Conservation (phyloP, 306 rosid species). For the Gastrolobium bilobum region DNA sequence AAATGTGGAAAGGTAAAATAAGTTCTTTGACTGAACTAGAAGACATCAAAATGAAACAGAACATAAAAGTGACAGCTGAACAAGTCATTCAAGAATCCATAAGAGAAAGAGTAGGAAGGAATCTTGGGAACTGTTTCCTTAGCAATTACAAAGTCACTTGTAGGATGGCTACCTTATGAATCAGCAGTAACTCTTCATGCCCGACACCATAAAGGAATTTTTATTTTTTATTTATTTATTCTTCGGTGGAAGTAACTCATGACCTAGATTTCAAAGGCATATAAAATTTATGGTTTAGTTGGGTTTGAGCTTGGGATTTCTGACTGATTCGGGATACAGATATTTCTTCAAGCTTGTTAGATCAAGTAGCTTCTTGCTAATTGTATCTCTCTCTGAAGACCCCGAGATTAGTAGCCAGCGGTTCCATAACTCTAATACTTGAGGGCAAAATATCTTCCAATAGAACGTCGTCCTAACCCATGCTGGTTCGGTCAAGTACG, state of each 20-base stretch:
- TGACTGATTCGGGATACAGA: conserved; percentile 54
- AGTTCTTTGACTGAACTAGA: too few relatives aligned
- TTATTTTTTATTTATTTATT: not conserved
- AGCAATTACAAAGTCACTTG: not conserved
- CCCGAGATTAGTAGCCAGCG: conserved; percentile 46
- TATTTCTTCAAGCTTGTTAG: conserved; percentile 51
- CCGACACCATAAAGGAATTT: not conserved
- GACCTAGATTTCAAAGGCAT: conserved; percentile 4
- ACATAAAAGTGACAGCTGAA: not conserved
- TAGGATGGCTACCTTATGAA: not conserved
- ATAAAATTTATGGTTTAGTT: conserved; percentile 10
- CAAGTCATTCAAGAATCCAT: not conserved
- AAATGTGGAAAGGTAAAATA: not conserved
- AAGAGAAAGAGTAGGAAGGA: not conserved
- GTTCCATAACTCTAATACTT: conserved; percentile 53
- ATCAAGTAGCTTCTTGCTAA: conserved; percentile 65
- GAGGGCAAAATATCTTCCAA: conserved; percentile 60
- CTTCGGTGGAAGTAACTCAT: not conserved
- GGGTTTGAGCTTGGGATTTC: conserved; percentile 45
- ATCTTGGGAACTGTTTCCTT: not conserved
- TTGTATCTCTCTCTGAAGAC: conserved; percentile 53
- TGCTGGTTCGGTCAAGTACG: conserved; percentile 59
- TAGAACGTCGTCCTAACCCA: conserved; percentile 60
- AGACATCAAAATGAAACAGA: not conserved
- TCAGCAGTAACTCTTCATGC: not conserved